Base-by-base conservation (phyloP, 23 red algal species). In the Gracilaria gracilis region DNA sequence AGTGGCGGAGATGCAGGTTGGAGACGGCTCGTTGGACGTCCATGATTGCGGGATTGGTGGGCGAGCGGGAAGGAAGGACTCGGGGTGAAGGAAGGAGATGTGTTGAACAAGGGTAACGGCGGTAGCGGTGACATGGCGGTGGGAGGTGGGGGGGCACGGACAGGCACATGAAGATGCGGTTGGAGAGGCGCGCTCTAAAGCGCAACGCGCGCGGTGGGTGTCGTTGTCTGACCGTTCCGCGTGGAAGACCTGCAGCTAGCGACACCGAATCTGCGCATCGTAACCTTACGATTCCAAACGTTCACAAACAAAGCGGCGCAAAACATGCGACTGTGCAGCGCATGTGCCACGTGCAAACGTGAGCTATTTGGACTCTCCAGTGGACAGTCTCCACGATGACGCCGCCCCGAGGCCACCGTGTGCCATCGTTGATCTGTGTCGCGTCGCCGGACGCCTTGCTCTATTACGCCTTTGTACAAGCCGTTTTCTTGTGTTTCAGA, bases 1-100 rank as follows among this genome's bases (percentile, higher is more conserved):
- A 94, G 64, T 94, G 91, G 72, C 91, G 91, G 32, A 87, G 74
- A 49, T 74, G 51, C 31, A 94, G 23, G 23, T 66, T 27, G 66
- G 89, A 67, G 36, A 35, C 44, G 76, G 85, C 9, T n/a, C 36
- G 51, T 33, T 59, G 80, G 33, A 33, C n/a, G 13, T 59, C 39
- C 35, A 44, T 65, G 21, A 57, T 17, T 21, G 69, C 25, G 13
- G 73, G 36, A 24, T 23, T 42, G 29, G 64, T 27, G 66, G 85
- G 50, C 8, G 46, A 36, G 44, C 5, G 55, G 23, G 21, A 54
- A 40, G 69, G 85, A 24, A 61, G 49, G 1, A 35, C 9, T 37
- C 31, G 33, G 40, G 69, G 2, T 36, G 21, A 13, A 23, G 39
- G 37, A 0, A 66, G 61, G 35, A 5, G 83, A 27, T 12, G 28